These are phyloP conservation scores for Neopestalotiopsis sp. DNA, from an alignment of 2,329 filamentous ascomycete species.

Conservation along the genomic window DNA sequence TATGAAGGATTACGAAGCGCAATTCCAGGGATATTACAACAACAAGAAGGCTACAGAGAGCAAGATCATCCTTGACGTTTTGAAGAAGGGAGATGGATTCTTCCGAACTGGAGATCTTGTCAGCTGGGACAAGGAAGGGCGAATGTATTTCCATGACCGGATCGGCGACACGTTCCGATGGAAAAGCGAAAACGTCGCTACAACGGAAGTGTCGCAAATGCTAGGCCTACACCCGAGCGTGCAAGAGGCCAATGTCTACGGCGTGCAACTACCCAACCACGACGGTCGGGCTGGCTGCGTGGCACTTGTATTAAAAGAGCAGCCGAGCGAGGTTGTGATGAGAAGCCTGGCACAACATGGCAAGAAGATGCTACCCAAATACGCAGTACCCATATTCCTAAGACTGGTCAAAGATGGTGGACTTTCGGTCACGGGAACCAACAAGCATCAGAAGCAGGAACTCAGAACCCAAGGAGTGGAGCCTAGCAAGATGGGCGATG, in stretches of 20 bases:
- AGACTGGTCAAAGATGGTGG: conserved; percentile 63
- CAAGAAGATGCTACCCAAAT: conserved; percentile 65
- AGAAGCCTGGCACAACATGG: conserved; percentile 67
- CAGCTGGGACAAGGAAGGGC: conserved; percentile 71
- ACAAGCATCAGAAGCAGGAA: conserved; percentile 84
- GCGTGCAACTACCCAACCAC: conserved; percentile 77
- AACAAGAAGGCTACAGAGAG: conserved; percentile 72
- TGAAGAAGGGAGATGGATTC: conserved; percentile 78
- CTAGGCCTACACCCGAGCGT: conserved; percentile 71
- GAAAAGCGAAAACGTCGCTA: conserved; percentile 86
- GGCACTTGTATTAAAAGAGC: conserved; percentile 63
- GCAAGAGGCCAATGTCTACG: conserved; percentile 85
- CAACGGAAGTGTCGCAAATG: conserved; percentile 79
- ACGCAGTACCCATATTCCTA: conserved; percentile 80
- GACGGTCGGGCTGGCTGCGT: conserved; percentile 86
- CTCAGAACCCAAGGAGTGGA: conserved; percentile 77
- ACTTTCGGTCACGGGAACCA: conserved; percentile 77
- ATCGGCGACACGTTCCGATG: conserved; percentile 80
- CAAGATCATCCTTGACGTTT: conserved; percentile 77
- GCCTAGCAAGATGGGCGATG: conserved; percentile 56
- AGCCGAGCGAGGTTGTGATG: conserved; percentile 51
- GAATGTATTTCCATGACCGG: conserved; percentile 80
- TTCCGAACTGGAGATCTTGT: conserved; percentile 87
- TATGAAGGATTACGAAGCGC: conserved; percentile 59
- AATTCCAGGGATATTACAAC: conserved; percentile 83